These are phyloP conservation scores for Irpex sp. DNA, from an alignment of 1,284 basidiomycete genomes.

Conservation along the genomic window DNA sequence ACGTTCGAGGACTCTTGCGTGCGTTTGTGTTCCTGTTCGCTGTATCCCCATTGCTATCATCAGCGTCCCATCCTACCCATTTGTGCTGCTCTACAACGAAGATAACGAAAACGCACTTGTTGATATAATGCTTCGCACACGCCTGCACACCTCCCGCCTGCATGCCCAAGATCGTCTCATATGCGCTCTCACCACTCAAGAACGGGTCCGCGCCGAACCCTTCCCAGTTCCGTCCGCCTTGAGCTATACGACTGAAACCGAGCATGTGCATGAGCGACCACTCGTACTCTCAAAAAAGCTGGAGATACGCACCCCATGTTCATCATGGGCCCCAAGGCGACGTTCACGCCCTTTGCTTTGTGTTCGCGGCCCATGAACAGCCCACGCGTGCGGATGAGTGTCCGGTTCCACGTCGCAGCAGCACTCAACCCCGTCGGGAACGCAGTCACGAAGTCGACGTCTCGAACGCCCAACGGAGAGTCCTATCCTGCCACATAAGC, in stretches of 20 bases:
- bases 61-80: too few relatives aligned
- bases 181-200: slow-evolving; percentile 65
- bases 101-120: slow-evolving; percentile 39
- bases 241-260: slow-evolving; percentile 37
- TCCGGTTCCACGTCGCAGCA: slow-evolving; percentile 56
- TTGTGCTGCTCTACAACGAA: too few relatives aligned
- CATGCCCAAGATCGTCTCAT: slow-evolving; percentile 71
- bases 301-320: slow-evolving; percentile 46
- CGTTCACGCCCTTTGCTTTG: slow-evolving; percentile 74
- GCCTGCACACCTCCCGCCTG: slow-evolving; percentile 71
- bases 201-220: slow-evolving; percentile 79
- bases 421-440: slow-evolving; percentile 59
- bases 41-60: slow-evolving; percentile 18
- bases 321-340: slow-evolving; percentile 63
- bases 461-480: slow-evolving; percentile 41
- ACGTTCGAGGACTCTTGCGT: slow-evolving; percentile 56
- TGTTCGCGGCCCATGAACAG: slow-evolving; percentile 75
- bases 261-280: not conserved
- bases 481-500: slow-evolving; percentile 27
- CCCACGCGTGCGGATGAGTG: slow-evolving; percentile 67
- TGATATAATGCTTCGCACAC: slow-evolving; percentile 74
- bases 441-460: slow-evolving; percentile 47
- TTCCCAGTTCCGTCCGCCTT: slow-evolving; percentile 81
- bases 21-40: slow-evolving; percentile 64
- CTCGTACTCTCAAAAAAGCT: not conserved